Percentiles rank a stretch among this genome's conserved stretches.
phyloP scores from a whole-genome alignment of 2,329 filamentous ascomycete species.

The Colletotrichum incanum region DNA sequence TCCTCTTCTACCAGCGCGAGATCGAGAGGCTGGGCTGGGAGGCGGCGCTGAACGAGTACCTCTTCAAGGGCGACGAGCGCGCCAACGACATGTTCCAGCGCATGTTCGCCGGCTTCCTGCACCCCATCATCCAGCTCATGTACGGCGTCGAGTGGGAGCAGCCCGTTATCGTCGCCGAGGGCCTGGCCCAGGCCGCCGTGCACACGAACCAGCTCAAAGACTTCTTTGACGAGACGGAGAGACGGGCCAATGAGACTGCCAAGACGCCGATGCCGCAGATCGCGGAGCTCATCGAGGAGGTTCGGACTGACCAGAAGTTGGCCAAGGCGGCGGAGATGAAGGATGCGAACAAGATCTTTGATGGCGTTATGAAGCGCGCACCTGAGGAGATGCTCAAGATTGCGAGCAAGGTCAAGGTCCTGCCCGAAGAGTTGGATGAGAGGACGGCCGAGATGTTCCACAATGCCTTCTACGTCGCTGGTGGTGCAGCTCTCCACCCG shows the following conservation, averaged over 20 bases:
- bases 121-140: conserved; percentile 88
- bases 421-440: conserved; percentile 70
- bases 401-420: conserved; percentile 72
- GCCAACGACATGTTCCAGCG: conserved; percentile 80
- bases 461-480: conserved; percentile 65
- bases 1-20: conserved; percentile 82
- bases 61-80: conserved; percentile 77
- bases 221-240: conserved; percentile 70
- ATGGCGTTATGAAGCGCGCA: conserved; percentile 78
- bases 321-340: conserved; percentile 62
- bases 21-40: conserved; percentile 77
- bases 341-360: conserved; percentile 76
- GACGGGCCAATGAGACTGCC: conserved; percentile 54
- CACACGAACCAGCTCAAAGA: conserved; percentile 72
- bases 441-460: conserved; percentile 78
- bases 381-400: conserved; percentile 74
- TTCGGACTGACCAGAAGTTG: conserved; percentile 71
- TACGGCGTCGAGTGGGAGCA: conserved; percentile 89
- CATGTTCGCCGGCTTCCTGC: conserved; percentile 79
- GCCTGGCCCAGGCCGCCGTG: conserved; percentile 81
- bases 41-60: conserved; percentile 73
- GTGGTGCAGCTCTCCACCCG: conserved; percentile 73
- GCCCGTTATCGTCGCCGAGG: conserved; percentile 85
- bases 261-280: conserved; percentile 60
- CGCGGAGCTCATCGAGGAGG: conserved; percentile 73